A percentile compares a stretch with the other conserved stretches of the same genome.
These are phyloP conservation scores for Hypoxylon lienhwacheense DNA, from an alignment of 495 filamentous ascomycete species.

Conservation along the genomic window DNA sequence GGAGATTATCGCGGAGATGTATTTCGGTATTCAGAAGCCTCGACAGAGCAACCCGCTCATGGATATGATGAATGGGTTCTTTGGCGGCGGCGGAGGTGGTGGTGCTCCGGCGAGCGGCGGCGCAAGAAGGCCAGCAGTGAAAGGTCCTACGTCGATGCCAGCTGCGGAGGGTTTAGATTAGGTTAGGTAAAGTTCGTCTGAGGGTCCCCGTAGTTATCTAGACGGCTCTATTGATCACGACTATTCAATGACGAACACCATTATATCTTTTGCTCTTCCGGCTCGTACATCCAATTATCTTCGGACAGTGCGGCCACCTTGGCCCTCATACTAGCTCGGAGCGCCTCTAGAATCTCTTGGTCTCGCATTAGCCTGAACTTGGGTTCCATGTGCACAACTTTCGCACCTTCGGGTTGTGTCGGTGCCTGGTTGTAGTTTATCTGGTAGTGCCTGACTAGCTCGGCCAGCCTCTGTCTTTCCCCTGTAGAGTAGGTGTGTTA, in stretches of 20 bases:
- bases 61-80: constrained; percentile 96
- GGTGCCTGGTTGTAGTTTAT: constrained; percentile 64
- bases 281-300: constrained; percentile 91
- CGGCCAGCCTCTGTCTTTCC: constrained; percentile 54
- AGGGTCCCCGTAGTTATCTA: background rate
- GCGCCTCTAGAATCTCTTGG: constrained; percentile 69
- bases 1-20: constrained; percentile 90
- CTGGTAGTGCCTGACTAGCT: constrained; percentile 58
- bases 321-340: constrained; percentile 69
- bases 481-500: constrained; percentile 29
- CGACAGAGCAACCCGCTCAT: constrained; percentile 84
- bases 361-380: constrained; percentile 3
- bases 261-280: constrained; percentile 57
- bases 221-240: constrained; percentile 6
- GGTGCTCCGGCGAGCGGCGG: constrained; percentile 45
- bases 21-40: constrained; percentile 92
- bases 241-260: constrained; percentile 20
- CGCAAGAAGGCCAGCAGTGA: constrained; percentile 47
- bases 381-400: constrained; percentile 26
- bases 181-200: background rate
- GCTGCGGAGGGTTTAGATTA: constrained; percentile 58
- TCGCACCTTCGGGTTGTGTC: constrained; percentile 71
- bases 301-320: constrained; percentile 74
- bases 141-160: constrained; percentile 51
- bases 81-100: constrained; percentile 67